Conservation (phyloP, 2,329 filamentous ascomycete genomes). For the Reticulascus tulasneorum region DNA sequence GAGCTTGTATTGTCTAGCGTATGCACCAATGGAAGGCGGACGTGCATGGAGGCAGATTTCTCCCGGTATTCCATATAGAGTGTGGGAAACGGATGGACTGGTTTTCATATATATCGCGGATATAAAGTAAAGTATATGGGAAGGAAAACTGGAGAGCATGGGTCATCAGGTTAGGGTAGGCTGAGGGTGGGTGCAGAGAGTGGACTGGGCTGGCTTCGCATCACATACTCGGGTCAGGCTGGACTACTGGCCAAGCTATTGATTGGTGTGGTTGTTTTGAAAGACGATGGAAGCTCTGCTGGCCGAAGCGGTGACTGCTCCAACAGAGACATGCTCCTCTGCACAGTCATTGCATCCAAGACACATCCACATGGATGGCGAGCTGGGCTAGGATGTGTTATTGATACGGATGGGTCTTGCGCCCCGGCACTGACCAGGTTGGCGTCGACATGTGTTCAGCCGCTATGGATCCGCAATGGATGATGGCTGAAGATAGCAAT, state of each 20-base stretch:
- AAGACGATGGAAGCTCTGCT: slow-evolving; percentile 9
- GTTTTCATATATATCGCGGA: slow-evolving; percentile 14
- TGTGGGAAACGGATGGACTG: slow-evolving; percentile 5
- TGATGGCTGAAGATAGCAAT: slow-evolving; percentile 11
- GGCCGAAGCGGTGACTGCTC: slow-evolving; percentile 14
- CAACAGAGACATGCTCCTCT: slow-evolving; percentile 9
- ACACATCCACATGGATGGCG: slow-evolving; percentile 13
- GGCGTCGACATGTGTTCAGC: slow-evolving; percentile 12
- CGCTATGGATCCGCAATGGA: slow-evolving; percentile 11
- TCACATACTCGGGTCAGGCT: too few relatives aligned
- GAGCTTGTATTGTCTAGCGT: slow-evolving; percentile 7
- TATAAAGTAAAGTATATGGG: too few relatives aligned
- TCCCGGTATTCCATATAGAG: slow-evolving; percentile 3
- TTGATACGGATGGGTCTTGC: too few relatives aligned
- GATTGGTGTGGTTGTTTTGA: slow-evolving; percentile 12
- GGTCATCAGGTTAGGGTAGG: too few relatives aligned
- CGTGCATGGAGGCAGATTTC: slow-evolving; percentile 2
- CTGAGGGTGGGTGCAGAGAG: too few relatives aligned
- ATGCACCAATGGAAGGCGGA: not conserved
- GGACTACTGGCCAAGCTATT: slow-evolving; percentile 12
- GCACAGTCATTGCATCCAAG: slow-evolving; percentile 12
- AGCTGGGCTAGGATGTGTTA: too few relatives aligned
- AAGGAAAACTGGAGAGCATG: not conserved
- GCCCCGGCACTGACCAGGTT: slow-evolving; percentile 5
- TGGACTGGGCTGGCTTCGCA: too few relatives aligned